Evolutionary conservation across 495 filamentous ascomycete species (phyloP).

Genomic region (Geoglossum glabrum): DNA sequence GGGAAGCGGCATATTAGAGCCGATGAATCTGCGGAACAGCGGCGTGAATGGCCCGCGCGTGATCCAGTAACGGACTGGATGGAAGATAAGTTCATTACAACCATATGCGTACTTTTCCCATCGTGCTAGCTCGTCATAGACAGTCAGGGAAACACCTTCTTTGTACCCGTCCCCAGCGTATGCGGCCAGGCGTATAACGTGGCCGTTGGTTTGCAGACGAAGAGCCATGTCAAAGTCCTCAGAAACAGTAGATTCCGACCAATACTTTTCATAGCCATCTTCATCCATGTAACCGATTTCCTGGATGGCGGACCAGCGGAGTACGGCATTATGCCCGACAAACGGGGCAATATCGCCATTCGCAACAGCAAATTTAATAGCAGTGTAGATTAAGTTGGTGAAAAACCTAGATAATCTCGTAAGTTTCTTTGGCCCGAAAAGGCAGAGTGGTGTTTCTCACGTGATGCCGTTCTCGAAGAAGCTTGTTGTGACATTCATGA

Average conservation of each 20-base stretch:
- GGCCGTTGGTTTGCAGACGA: conserved; percentile 49
- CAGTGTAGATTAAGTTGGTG: conserved; percentile 64
- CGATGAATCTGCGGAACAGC: conserved; percentile 50
- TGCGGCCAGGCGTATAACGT: conserved; percentile 52
- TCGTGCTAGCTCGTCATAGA: conserved; percentile 64
- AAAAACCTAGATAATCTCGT: conserved; percentile 37
- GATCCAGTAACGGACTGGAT: conserved; percentile 41
- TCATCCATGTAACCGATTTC: conserved; percentile 49
- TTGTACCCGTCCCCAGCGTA: conserved; percentile 63
- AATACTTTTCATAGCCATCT: conserved; percentile 55
- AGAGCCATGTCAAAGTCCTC: conserved; percentile 80
- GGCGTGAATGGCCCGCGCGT: conserved; percentile 46
- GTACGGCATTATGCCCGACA: conserved; percentile 55
- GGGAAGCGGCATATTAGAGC: conserved; percentile 52
- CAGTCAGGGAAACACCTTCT: conserved; percentile 66
- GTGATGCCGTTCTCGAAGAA: conserved; percentile 28
- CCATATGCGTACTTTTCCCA: conserved; percentile 83
- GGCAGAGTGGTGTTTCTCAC: not conserved
- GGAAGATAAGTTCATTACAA: conserved; percentile 68
- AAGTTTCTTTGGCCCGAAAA: no score
- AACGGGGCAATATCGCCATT: conserved; percentile 69
- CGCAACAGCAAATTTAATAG: conserved; percentile 56
- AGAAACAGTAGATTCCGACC: conserved; percentile 66
- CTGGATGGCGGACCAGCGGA: conserved; percentile 63
- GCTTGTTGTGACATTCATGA: conserved; percentile 60